These are phyloP conservation scores for Tolypocladium nubicola DNA, from an alignment of 2,329 filamentous ascomycete species.

Conservation along the genomic window DNA sequence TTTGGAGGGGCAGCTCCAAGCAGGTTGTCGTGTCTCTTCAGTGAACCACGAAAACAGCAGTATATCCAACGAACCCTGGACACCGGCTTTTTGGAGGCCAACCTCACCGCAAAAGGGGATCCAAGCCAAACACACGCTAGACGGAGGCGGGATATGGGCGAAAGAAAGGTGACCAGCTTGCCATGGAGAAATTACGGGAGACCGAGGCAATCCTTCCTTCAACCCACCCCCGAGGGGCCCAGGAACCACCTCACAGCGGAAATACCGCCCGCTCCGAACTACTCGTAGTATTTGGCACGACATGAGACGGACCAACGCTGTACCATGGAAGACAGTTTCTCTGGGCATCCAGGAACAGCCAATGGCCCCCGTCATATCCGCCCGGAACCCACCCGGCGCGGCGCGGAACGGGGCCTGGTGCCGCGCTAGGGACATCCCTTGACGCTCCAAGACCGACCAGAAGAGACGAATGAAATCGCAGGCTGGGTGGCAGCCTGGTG, in stretches of 20 bases:
- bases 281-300: too few species aligned
- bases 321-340: neutral
- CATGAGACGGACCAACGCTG: too few species aligned
- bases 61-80: neutral
- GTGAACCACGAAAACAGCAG: too few species aligned
- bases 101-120: neutral
- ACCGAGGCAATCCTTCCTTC: neutral
- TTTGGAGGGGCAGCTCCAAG: neutral
- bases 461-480: too few species aligned
- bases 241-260: too few species aligned
- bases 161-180: neutral
- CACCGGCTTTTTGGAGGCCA: neutral
- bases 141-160: neutral
- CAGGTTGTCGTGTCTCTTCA: neutral
- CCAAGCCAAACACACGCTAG: neutral
- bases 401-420: neutral
- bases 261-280: too few species aligned
- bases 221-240: neutral
- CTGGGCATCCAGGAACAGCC: neutral
- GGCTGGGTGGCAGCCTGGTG: neutral
- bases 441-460: too few species aligned
- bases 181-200: neutral
- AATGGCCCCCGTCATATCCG: neutral
- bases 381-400: neutral
- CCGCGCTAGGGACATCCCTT: neutral